Evolutionary conservation across 1,139 yeast genomes (phyloP).

Genomic region (Debaryomyces fabryi): DNA sequence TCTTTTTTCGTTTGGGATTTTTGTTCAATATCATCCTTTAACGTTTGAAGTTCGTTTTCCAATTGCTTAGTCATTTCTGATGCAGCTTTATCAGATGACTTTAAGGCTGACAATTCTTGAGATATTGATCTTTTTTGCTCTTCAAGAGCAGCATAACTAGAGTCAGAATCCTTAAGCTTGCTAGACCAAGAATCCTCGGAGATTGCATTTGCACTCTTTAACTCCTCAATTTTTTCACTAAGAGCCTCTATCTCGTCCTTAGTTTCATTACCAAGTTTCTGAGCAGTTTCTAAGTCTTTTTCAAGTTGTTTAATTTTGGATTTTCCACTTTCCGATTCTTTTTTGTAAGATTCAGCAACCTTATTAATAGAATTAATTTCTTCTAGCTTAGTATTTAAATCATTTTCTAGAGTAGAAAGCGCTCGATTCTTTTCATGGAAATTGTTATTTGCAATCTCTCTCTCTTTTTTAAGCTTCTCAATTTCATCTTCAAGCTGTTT

Average conservation of each 20-base stretch:
- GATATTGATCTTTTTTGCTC: slow-evolving; percentile 5
- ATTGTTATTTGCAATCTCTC: background rate
- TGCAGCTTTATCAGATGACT: slow-evolving; percentile 3
- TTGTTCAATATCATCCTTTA: slow-evolving; percentile 1
- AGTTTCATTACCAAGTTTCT: slow-evolving; percentile 4
- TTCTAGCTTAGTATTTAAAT: background rate
- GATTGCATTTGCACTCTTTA: background rate
- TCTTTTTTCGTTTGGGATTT: background rate
- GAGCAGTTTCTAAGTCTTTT: slow-evolving; percentile 1
- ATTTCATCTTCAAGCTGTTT: slow-evolving; percentile 1
- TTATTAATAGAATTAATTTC: slow-evolving; percentile 11
- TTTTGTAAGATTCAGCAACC: slow-evolving; percentile 10
- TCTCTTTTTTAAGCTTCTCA: slow-evolving; percentile 6
- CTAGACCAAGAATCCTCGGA: slow-evolving; percentile 4
- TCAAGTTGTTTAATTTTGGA: slow-evolving; percentile 2
- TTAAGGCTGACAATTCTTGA: slow-evolving; percentile 7
- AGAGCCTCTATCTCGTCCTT: slow-evolving; percentile 2
- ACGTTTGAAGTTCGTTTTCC: slow-evolving; percentile 2
- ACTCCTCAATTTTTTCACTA: slow-evolving; percentile 6
- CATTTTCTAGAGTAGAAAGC: slow-evolving; percentile 1
- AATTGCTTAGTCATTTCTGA: slow-evolving; percentile 7
- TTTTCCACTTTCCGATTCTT: slow-evolving; percentile 12
- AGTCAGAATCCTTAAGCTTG: slow-evolving; percentile 4
- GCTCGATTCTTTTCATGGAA: background rate
- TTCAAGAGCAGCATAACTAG: slow-evolving; percentile 6